Evolutionary conservation across 2,329 filamentous ascomycete genomes (phyloP).

Genomic region (Neodidymelliopsis sp.): DNA sequence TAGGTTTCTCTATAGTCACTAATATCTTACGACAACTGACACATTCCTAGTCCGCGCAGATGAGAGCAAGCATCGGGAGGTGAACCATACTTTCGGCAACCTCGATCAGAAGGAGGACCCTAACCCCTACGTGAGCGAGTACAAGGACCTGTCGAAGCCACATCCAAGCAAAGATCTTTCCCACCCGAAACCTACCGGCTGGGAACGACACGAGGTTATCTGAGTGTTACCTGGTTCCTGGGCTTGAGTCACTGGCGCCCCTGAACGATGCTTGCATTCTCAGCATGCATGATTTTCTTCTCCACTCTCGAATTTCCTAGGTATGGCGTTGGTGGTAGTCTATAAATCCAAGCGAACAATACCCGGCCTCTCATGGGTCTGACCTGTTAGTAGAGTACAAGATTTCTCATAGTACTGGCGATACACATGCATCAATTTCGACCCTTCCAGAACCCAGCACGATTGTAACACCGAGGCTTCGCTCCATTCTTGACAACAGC

Average conservation of each 20-base stretch:
- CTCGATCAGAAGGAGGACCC: slow-evolving; percentile 85
- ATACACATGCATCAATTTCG: neutral
- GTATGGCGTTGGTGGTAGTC: neutral
- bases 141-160: slow-evolving; percentile 71
- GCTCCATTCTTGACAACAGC: too few relatives aligned
- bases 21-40: neutral
- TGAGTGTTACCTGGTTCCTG: slow-evolving; percentile 19
- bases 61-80: slow-evolving; percentile 74
- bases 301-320: neutral
- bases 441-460: neutral
- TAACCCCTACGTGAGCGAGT: slow-evolving; percentile 88
- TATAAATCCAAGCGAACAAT: neutral
- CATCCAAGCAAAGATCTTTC: slow-evolving; percentile 75
- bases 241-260: neutral
- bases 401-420: slow-evolving; percentile 3
- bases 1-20: slow-evolving; percentile 56
- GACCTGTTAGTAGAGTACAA: neutral
- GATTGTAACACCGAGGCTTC: too few relatives aligned
- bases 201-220: slow-evolving; percentile 75
- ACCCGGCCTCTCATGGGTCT: slow-evolving; percentile 9
- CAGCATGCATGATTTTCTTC: neutral
- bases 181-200: slow-evolving; percentile 74
- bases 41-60: slow-evolving; percentile 43
- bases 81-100: slow-evolving; percentile 94
- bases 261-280: neutral